Conservation (phyloP, 306 rosid species). For the Mucuna pruriens region DNA sequence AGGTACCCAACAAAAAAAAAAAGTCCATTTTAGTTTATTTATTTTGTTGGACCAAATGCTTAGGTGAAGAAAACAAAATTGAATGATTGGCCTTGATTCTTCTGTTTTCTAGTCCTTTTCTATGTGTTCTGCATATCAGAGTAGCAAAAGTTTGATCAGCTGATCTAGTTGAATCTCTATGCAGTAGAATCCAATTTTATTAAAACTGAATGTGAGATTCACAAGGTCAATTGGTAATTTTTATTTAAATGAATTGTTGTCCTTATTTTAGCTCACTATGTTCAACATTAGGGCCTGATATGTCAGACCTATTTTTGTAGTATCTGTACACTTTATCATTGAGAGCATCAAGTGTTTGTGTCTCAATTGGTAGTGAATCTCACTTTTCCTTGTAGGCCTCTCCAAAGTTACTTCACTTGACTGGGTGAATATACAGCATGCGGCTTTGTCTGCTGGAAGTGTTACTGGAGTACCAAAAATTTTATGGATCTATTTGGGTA, state of each 20-base stretch:
- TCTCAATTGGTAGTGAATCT: neutral
- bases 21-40: neutral
- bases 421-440: neutral
- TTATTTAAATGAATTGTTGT: neutral
- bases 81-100: neutral
- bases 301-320: neutral
- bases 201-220: neutral
- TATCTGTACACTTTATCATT: neutral
- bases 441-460: neutral
- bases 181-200: neutral
- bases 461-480: constrained; percentile 19
- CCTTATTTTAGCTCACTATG: neutral
- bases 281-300: neutral
- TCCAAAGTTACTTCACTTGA: neutral
- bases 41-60: neutral
- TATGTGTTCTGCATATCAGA: neutral
- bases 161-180: neutral
- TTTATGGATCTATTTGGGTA: too few relatives aligned
- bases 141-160: neutral
- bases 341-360: neutral
- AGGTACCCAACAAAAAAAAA: neutral
- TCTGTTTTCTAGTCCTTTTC: neutral
- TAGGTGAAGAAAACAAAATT: neutral
- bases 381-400: neutral
- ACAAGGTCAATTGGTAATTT: neutral